phyloP scores from a whole-genome alignment of 768 basidiomycete genomes.

The Russula compacta region DNA sequence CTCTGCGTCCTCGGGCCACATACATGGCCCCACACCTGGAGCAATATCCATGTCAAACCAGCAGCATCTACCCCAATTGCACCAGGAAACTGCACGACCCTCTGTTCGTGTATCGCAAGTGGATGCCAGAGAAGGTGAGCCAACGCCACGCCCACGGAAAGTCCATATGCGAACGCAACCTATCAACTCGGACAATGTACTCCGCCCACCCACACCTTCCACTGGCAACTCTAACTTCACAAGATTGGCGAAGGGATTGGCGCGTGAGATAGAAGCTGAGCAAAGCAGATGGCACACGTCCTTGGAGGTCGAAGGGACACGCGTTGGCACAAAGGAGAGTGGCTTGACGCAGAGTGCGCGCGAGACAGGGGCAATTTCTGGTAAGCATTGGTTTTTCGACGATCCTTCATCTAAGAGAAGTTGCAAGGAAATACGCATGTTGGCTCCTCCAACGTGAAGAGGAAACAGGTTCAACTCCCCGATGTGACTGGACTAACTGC shows the following conservation, averaged over 20 bases:
- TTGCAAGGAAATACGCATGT: neutral
- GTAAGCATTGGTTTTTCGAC: neutral
- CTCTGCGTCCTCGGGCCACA: slow-evolving; percentile 1
- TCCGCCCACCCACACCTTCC: slow-evolving; percentile 57
- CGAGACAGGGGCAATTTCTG: neutral
- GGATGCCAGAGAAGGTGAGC: slow-evolving; percentile 8
- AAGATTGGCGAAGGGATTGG: slow-evolving; percentile 46
- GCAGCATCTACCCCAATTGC: neutral
- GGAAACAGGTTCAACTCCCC: slow-evolving; percentile 44
- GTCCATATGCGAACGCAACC: neutral
- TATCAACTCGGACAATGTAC: slow-evolving; percentile 38
- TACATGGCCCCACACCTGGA: neutral
- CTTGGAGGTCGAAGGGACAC: slow-evolving; percentile 4
- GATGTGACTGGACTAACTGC: slow-evolving; percentile 80
- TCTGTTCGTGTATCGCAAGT: slow-evolving; percentile 4
- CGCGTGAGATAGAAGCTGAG: slow-evolving; percentile 44
- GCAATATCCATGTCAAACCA: neutral
- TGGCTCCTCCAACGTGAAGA: slow-evolving; percentile 22
- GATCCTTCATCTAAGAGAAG: neutral
- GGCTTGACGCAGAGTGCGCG: neutral
- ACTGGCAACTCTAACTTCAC: slow-evolving; percentile 47
- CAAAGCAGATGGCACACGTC: slow-evolving; percentile 20
- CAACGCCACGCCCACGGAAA: slow-evolving; percentile 17
- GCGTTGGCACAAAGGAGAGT: neutral
- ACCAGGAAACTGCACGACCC: neutral